Evolutionary conservation across 2,329 filamentous ascomycete genomes (phyloP), one percentile per base, ranked within the genome.

Genomic region (Xylariaceae sp.): DNA sequence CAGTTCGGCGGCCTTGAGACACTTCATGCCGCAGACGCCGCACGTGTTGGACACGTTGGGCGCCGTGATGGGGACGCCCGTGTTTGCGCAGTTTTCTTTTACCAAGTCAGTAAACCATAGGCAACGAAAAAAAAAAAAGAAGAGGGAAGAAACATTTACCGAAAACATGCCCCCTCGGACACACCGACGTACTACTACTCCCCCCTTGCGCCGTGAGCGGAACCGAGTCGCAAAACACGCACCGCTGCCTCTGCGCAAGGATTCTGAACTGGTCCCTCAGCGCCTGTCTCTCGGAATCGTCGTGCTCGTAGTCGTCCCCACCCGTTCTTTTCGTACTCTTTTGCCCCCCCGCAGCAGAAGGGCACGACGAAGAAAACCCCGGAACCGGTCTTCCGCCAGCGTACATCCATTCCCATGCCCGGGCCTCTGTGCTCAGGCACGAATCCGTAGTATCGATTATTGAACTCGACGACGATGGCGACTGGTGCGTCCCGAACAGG

Each of bases 361-460:
- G n/a, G n/a, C n/a, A n/a, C n/a, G n/a, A n/a, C n/a, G n/a, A n/a
- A 21, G 40, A 40, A 3, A 67, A 60, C 3, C 68, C 71, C 0
- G 66, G 61, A 3, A 76, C 68, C 2, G 65, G 60, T 0, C 64
- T 59, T 0, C 70, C 71, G n/a, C 60, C 60, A 13, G 72, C 74
- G 49, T 79, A 78, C 69, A 78, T 74, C 67, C 71, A 76, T 44
- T 78, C 70, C 68, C 74, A 78, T 31, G 73, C 62, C 26, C 61
- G 60, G 0, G 67, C 75, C 53, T 80, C 76, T 2, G 74, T 75
- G n/a, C 71, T 72, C 14, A n/a, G n/a, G n/a, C n/a, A n/a, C n/a
- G n/a, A n/a, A n/a, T n/a, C n/a, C n/a, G n/a, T n/a, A n/a, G n/a
- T n/a, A n/a, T n/a, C n/a, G n/a, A n/a, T n/a, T n/a, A n/a, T n/a